phyloP scores from a whole-genome alignment of 257 asterid species.

The Solanum infundibuliforme region DNA sequence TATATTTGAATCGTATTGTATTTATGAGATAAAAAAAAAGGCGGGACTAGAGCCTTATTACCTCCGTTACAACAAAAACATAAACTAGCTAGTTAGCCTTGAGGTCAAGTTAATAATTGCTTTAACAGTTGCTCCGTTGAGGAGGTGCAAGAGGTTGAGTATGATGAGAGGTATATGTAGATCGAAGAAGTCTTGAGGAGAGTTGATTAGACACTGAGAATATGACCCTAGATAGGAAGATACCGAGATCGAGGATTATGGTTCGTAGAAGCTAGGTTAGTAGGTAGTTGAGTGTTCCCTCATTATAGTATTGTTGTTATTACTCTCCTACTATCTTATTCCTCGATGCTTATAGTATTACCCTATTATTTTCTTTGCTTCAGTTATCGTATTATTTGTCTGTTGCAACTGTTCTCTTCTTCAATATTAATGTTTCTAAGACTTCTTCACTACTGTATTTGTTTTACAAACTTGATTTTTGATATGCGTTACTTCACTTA shows the following conservation, averaged over 20 bases:
- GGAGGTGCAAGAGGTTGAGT: neutral
- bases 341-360: neutral
- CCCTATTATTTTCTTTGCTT: neutral
- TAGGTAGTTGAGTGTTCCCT: neutral
- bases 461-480: neutral
- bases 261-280: neutral
- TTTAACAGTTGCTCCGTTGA: fast-evolving
- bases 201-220: neutral
- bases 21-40: neutral
- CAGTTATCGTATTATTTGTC: neutral
- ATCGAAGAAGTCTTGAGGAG: neutral
- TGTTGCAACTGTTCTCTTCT: neutral
- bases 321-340: neutral
- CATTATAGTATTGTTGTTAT: neutral
- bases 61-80: neutral
- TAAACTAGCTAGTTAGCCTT: neutral
- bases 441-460: neutral
- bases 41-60: neutral
- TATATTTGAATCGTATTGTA: too few relatives aligned
- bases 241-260: fast-evolving
- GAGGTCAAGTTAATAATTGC: neutral
- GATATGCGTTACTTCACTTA: neutral
- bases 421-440: neutral
- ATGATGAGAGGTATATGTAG: neutral
- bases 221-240: neutral